Evolutionary conservation across 2,329 filamentous ascomycete species (phyloP), one percentile per base, ranked within the genome.

Genomic region (Xylariomycetidae sp.): DNA sequence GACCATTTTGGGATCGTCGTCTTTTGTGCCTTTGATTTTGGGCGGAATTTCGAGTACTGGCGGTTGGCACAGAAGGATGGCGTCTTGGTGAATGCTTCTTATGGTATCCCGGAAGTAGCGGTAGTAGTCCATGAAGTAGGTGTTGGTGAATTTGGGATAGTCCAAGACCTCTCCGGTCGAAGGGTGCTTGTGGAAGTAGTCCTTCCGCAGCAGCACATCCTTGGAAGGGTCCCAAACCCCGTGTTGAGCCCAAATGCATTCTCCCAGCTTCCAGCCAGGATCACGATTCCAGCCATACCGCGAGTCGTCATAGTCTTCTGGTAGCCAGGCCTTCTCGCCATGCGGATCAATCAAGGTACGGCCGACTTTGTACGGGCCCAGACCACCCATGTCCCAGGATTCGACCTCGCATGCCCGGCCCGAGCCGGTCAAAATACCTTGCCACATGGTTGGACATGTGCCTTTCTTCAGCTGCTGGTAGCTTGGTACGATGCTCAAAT

Each of bases 221-320:
- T 74, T 83, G 4, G 68, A 64, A 5, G 84, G 80, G 53, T 98
- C 87, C 92, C 92, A 98, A 5, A 98, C 78, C 1, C 89, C 90
- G 57, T 98, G 89, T 53, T 95, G 90, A 4, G 92, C 90, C 92
- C 92, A 98, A 25, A 98, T 59, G 52, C 92, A 96, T 59, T 93
- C 79, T n/a, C 92, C 92, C 13, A 98, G 65, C 57, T 82, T 89
- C 92, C 92, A 98, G 6, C 71, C 81, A 0, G 84, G 73, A 52
- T 94, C 86, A 44, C 92, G 77, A 55, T 84, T 88, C 79, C 86
- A 98, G 22, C 86, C 86, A 57, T 98, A 98, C 43, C 79, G 76
- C 10, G 76, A 80, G 46, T 98, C 92, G 50, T 95, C 83, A 55
- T 90, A 87, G 38, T 78, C 79, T n/a, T 67, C 65, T 2, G 86